Evolutionary conservation across 441 rosid genomes (phyloP).

Genomic region (Francoa sonchifolia): DNA sequence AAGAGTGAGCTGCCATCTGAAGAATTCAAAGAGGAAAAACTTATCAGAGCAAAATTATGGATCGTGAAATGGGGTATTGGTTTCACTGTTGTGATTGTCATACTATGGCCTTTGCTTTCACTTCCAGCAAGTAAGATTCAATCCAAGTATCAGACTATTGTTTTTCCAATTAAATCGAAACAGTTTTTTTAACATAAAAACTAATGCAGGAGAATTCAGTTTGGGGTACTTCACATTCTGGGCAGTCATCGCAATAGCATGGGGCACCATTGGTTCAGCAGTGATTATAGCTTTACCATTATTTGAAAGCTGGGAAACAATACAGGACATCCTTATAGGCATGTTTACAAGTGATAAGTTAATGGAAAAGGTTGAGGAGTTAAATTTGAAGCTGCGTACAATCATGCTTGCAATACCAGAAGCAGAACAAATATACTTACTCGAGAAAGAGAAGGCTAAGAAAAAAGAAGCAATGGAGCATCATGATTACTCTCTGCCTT

Average conservation of each 20-base stretch:
- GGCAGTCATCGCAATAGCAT: constrained; percentile 68
- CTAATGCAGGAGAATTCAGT: constrained; percentile 42
- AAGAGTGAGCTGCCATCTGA: constrained; percentile 32
- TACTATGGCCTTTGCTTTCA: constrained; percentile 69
- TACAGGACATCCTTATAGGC: constrained; percentile 40
- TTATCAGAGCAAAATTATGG: constrained; percentile 62
- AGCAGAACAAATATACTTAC: constrained; percentile 42
- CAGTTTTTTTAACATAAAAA: too few species aligned
- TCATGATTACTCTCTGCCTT: constrained; percentile 12
- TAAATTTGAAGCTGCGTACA: constrained; percentile 35
- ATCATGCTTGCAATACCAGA: constrained; percentile 52
- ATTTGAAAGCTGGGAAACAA: constrained; percentile 75
- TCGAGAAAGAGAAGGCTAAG: constrained; percentile 40
- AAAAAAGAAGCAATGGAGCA: constrained; percentile 29
- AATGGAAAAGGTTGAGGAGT: constrained; percentile 52
- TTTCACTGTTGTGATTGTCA: constrained; percentile 52
- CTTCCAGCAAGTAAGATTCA: constrained; percentile 59
- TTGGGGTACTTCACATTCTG: constrained; percentile 78
- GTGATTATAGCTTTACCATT: constrained; percentile 56
- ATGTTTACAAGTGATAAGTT: constrained; percentile 67
- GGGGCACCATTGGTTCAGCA: constrained; percentile 75
- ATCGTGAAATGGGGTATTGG: constrained; percentile 77
- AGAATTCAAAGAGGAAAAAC: constrained; percentile 70
- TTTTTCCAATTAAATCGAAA: too few species aligned
- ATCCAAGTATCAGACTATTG: too few species aligned